Evolutionary conservation across 2,329 filamentous ascomycete species (phyloP).

Genomic region (Tolypocladium pustulatum): DNA sequence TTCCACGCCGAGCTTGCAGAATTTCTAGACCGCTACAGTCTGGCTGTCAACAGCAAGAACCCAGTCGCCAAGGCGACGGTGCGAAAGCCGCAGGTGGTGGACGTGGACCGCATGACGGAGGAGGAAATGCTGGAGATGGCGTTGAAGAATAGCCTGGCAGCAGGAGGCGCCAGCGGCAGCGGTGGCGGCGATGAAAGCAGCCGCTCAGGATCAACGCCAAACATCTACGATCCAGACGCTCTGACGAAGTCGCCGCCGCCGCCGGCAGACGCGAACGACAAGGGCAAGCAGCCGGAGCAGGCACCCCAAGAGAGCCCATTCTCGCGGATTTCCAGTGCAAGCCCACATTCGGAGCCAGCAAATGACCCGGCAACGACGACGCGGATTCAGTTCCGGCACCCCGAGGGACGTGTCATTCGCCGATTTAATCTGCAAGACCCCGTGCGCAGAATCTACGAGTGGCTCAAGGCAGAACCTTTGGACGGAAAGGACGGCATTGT

Average conservation of each 20-base stretch:
- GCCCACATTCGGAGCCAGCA: slow-evolving; percentile 68
- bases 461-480: slow-evolving; percentile 82
- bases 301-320: slow-evolving; percentile 39
- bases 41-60: slow-evolving; percentile 82
- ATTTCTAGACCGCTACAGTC: slow-evolving; percentile 93
- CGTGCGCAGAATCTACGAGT: slow-evolving; percentile 83
- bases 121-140: slow-evolving; percentile 97
- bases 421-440: slow-evolving; percentile 69
- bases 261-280: slow-evolving; percentile 18
- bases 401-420: slow-evolving; percentile 74
- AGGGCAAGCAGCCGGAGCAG: slow-evolving; percentile 44
- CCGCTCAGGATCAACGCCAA: slow-evolving; percentile 30
- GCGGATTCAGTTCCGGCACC: slow-evolving; percentile 84
- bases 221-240: slow-evolving; percentile 73
- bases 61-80: slow-evolving; percentile 62
- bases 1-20: slow-evolving; percentile 89
- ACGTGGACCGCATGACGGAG: slow-evolving; percentile 84
- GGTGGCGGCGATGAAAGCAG: slow-evolving; percentile 13
- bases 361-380: slow-evolving; percentile 63
- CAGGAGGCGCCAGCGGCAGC: slow-evolving; percentile 1
- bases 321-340: slow-evolving; percentile 57
- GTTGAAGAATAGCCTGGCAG: slow-evolving; percentile 71
- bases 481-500: slow-evolving; percentile 66
- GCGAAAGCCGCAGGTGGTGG: slow-evolving; percentile 57
- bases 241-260: slow-evolving; percentile 57